Evolutionary conservation across 495 filamentous ascomycete species (phyloP), one percentile per base, ranked within the genome.

Genomic region (Aspergillus panamensis): DNA sequence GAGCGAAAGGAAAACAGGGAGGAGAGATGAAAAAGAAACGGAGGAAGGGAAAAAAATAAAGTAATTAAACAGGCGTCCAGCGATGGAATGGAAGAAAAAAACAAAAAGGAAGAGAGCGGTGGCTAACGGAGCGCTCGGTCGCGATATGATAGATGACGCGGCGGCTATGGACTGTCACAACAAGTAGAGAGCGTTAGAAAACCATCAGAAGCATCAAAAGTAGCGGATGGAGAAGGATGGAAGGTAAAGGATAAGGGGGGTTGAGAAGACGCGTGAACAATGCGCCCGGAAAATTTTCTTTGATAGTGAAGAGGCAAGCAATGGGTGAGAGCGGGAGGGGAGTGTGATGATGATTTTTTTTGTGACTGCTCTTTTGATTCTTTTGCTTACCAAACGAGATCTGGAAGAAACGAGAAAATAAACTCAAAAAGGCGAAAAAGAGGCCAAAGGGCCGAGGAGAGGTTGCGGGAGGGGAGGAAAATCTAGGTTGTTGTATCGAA

Each of bases 91-190:
- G 69, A 53, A 59, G 61, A 67, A 63, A 25, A 57, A 64, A 56
- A 61, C 69, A 53, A 59, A 62, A 67, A 63, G 63, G 64, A 68
- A 65, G 67, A 65, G 70, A 73, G 65, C 25, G 62, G 63, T 63
- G 60, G 64, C 58, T 73, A 68, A 69, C 63, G 68, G 60, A 65
- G 68, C 63, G 62, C 60, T 72, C 61, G 67, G 54, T 59, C 53
- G 62, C 58, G 60, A 63, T 68, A 70, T 57, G 63, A 66, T 66
- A 64, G 64, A 71, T 73, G 67, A 72, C 72, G 69, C 71, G 72
- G 71, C 65, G 65, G 51, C 59, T 74, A 75, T 72, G 55, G 61
- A 64, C 74, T 77, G 59, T 60, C 50, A 65, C 43, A 29, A 55
- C 51, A 51, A 52, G 33, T 29, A 54, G 50, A 53, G 31, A 14